Evolutionary conservation across 2,329 filamentous ascomycete species (phyloP).

Genomic region (Trichophyton simii): DNA sequence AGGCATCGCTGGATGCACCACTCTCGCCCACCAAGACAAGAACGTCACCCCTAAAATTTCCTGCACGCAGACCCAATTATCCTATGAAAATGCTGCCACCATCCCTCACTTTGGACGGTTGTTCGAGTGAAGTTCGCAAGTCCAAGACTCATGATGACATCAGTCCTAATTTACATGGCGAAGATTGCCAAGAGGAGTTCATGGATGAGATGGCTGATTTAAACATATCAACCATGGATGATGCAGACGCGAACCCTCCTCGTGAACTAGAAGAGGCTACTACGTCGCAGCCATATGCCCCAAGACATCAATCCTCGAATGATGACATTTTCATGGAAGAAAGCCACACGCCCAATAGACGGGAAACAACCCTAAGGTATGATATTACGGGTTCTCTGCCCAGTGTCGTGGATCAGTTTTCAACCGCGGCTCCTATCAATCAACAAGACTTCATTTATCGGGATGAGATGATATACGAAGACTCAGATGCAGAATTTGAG

Average conservation of each 20-base stretch:
- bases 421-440: constrained; percentile 4
- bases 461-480: constrained; percentile 14
- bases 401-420: too few relatives aligned
- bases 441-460: constrained; percentile 13
- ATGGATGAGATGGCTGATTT: background rate
- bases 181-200: background rate
- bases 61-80: constrained; percentile 32
- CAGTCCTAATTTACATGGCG: background rate
- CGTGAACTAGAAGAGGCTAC: constrained; percentile 11
- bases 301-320: background rate
- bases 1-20: constrained; percentile 23
- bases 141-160: background rate
- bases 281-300: constrained; percentile 8
- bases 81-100: constrained; percentile 24
- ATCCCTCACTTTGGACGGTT: too few relatives aligned
- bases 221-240: background rate
- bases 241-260: background rate
- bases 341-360: background rate
- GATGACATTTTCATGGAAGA: background rate
- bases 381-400: constrained; percentile 10
- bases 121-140: background rate
- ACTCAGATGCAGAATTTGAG: constrained; percentile 21
- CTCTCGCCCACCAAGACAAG: constrained; percentile 26
- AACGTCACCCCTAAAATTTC: constrained; percentile 31
- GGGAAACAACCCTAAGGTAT: constrained; percentile 9